phyloP scores from a whole-genome alignment of 2,329 filamentous ascomycete genomes.

The Alternaria tenuissima region DNA sequence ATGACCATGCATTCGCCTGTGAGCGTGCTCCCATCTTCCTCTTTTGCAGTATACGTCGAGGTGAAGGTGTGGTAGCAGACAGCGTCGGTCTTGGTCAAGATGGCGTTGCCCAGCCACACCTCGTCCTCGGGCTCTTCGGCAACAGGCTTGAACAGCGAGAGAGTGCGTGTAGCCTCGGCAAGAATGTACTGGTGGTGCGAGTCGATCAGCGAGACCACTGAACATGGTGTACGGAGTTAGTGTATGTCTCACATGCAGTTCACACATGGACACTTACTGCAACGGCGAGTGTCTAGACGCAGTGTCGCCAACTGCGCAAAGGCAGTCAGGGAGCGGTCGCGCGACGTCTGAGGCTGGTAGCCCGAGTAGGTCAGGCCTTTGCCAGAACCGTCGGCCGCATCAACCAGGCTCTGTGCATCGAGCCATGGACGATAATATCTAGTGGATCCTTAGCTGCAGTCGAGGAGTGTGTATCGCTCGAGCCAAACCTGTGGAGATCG shows the following conservation, averaged over 20 bases:
- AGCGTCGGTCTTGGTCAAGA: constrained; percentile 40
- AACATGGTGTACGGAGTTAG: too few species aligned
- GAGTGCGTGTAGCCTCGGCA: constrained; percentile 49
- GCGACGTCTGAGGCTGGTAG: constrained; percentile 30
- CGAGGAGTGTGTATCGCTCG: neutral
- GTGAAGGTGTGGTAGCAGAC: constrained; percentile 41
- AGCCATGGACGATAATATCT: constrained; percentile 49
- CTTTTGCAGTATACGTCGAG: constrained; percentile 33
- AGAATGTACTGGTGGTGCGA: constrained; percentile 50
- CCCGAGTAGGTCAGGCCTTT: constrained; percentile 38
- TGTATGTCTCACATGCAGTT: too few species aligned
- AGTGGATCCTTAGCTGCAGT: constrained; percentile 8
- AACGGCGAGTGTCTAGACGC: constrained; percentile 37
- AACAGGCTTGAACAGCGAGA: constrained; percentile 42
- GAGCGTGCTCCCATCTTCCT: constrained; percentile 27
- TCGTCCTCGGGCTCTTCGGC: constrained; percentile 33
- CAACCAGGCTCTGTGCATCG: constrained; percentile 44
- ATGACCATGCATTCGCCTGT: constrained; percentile 36
- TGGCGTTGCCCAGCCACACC: constrained; percentile 44
- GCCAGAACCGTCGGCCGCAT: constrained; percentile 32
- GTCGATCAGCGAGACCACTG: constrained; percentile 49
- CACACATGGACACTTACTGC: too few species aligned
- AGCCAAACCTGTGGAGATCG: constrained; percentile 38
- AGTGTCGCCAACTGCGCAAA: constrained; percentile 49
- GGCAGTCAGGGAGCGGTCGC: constrained; percentile 45